Base-by-base conservation (phyloP, 2,329 filamentous ascomycete species). In the Xylariomycetidae sp. region DNA sequence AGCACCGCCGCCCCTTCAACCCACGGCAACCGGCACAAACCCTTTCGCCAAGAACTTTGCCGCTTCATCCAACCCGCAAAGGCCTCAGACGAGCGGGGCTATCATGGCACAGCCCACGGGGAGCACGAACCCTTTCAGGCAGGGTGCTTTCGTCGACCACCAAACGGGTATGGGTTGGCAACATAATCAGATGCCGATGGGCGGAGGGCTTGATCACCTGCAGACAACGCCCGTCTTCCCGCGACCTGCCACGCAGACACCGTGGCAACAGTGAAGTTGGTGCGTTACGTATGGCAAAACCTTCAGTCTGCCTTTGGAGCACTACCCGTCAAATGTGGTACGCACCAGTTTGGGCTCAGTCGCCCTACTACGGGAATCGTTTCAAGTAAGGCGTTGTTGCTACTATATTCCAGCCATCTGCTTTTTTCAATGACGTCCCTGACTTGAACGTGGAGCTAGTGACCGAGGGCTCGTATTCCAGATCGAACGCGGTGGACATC, bases 61-160 rank as follows among this genome's bases (percentile, higher is more conserved):
- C 10, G 51, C 54, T 9, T 42, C 40, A 10, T 60, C 62, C 26
- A 35, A 29, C 25, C 64, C 65, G 22, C 64, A 65, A 31, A 56
- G 63, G n/a, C 67, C 65, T 1, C 64, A 68, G 25, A 65, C 67
- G 2, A 64, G 61, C 23, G 60, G 60, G 20, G 60, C 58, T 30
- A 63, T 92, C 5, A 72, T 73, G 33, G 77, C 87, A 2, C 87
- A 90, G 51, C 74, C 82, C 2, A 95, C 89, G 0, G 89, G 88
- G 7, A 87, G 77, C 51, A 95, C 89, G 2, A 98, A 98, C 52
- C 92, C 92, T 1, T 96, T 96, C 72, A 76, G 92, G 12, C 88
- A 96, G 54, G 86, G 84, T 28, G 79, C 82, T 4, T 94, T 95
- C 57, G 81, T 94, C 32, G 92, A 94, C 53, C 88, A 94, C 52